Conservation (phyloP, 2,329 filamentous ascomycete species). For the Penicillium griseofulvum region DNA sequence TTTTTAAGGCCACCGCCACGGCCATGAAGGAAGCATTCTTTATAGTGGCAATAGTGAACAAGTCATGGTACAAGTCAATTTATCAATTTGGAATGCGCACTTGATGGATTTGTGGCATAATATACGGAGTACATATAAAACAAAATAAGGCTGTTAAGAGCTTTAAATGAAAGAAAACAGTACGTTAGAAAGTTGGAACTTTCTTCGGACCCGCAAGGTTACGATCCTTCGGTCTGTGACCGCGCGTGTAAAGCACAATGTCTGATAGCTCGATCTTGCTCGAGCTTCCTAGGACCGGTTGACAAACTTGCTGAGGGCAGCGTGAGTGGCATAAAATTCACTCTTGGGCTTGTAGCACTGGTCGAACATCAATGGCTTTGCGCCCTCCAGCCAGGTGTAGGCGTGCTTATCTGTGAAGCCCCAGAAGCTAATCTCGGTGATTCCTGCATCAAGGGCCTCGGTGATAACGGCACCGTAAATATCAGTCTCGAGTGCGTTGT, state of each 20-base stretch:
- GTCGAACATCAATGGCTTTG: conserved; percentile 18
- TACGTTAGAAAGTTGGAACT: too few relatives aligned
- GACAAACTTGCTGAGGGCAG: conserved; percentile 2
- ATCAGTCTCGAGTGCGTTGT: background rate
- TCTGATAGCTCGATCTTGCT: background rate
- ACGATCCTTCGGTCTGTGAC: too few relatives aligned
- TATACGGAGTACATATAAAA: too few relatives aligned
- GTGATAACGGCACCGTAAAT: background rate
- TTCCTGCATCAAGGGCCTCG: conserved; percentile 9
- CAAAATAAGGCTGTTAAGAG: too few relatives aligned
- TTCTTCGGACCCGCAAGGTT: too few relatives aligned
- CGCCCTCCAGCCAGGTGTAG: conserved; percentile 10
- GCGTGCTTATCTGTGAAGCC: conserved; percentile 17
- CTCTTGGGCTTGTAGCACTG: conserved; percentile 11
- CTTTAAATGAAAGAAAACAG: too few relatives aligned
- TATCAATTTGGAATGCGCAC: too few relatives aligned
- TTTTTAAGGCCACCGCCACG: too few relatives aligned
- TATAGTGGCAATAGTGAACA: too few relatives aligned
- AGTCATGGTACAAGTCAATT: too few relatives aligned
- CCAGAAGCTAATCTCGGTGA: conserved; percentile 12
- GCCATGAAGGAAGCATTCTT: too few relatives aligned
- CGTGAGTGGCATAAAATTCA: conserved; percentile 6
- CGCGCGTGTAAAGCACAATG: background rate
- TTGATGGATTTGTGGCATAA: too few relatives aligned
- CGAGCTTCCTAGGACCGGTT: background rate